phyloP scores from a whole-genome alignment of 164 flowering plant species.

The Dillenia turbinata region DNA sequence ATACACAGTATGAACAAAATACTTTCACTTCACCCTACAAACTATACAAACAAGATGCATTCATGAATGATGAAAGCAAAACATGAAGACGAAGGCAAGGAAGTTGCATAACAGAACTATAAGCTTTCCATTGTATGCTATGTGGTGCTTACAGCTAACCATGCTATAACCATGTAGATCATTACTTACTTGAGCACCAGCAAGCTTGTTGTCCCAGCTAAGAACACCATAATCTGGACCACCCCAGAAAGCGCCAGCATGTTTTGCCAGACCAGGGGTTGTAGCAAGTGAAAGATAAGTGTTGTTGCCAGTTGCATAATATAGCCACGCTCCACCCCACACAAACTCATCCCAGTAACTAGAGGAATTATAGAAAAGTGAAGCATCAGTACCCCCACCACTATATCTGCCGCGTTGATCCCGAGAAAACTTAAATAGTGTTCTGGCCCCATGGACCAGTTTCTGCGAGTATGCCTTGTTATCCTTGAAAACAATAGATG shows the following conservation, averaged over 20 bases:
- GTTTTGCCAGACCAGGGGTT: constrained; percentile 60
- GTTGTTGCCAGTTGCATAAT: constrained; percentile 88
- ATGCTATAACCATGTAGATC: not conserved
- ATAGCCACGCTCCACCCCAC: constrained; percentile 97
- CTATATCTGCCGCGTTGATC: constrained; percentile 81
- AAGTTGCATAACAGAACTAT: too few species aligned
- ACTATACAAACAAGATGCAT: too few species aligned
- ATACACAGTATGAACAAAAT: too few species aligned
- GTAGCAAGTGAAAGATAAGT: constrained; percentile 82
- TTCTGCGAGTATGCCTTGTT: constrained; percentile 87
- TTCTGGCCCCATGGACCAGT: constrained; percentile 89
- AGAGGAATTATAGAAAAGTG: constrained; percentile 75
- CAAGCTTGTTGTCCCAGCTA: constrained; percentile 97
- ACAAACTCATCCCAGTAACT: constrained; percentile 89
- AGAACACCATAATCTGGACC: constrained; percentile 88
- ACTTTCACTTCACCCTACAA: too few species aligned
- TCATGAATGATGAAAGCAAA: too few species aligned
- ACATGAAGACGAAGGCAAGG: too few species aligned
- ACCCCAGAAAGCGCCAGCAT: constrained; percentile 98
- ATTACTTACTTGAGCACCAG: constrained; percentile 82
- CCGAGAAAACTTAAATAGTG: constrained; percentile 75
- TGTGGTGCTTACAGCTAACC: too few species aligned
- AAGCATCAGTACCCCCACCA: constrained; percentile 49
- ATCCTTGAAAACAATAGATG: constrained; percentile 96
- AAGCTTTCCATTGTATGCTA: too few species aligned